A percentile compares a stretch with the other conserved stretches of the same genome.
These are phyloP conservation scores for Hemileccinum impolitum DNA, from an alignment of 768 basidiomycete genomes.

Conservation along the genomic window DNA sequence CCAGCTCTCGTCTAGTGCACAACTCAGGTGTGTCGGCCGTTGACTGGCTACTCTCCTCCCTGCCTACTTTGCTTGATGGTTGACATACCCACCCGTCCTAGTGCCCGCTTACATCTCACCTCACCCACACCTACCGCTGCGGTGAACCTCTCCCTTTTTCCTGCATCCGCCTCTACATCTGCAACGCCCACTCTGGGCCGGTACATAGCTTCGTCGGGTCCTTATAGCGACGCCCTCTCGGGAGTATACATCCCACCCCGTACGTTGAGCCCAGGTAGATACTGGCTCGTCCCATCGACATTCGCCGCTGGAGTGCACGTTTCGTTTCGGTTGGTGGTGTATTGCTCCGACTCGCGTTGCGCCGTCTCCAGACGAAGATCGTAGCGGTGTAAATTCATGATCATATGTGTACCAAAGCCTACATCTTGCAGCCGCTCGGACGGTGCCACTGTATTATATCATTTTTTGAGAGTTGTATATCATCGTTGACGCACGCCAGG, in stretches of 20 bases:
- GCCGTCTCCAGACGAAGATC: slow-evolving; percentile 10
- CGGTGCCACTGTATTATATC: background rate
- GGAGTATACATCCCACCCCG: slow-evolving; percentile 63
- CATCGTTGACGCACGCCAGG: background rate
- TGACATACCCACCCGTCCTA: slow-evolving; percentile 25
- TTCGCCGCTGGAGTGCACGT: slow-evolving; percentile 57
- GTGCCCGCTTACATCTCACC: slow-evolving; percentile 66
- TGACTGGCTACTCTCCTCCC: background rate
- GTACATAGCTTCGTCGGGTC: slow-evolving; percentile 67
- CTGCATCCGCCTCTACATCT: slow-evolving; percentile 20
- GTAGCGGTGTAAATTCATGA: background rate
- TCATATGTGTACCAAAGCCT: background rate
- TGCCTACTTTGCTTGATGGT: slow-evolving; percentile 25
- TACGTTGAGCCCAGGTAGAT: slow-evolving; percentile 55
- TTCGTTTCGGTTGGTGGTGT: slow-evolving; percentile 59
- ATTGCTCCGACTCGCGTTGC: slow-evolving; percentile 42
- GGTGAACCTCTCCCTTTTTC: slow-evolving; percentile 61
- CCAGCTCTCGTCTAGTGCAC: slow-evolving; percentile 45
- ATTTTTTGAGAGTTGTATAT: background rate
- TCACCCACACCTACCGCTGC: slow-evolving; percentile 41
- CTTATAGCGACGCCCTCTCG: slow-evolving; percentile 70
- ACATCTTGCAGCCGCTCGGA: background rate
- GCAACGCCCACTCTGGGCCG: slow-evolving; percentile 25
- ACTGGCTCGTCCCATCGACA: slow-evolving; percentile 72
- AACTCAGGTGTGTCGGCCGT: slow-evolving; percentile 49